Evolutionary conservation across 2,329 filamentous ascomycete species (phyloP).

Genomic region (Botrytis sinoallii): DNA sequence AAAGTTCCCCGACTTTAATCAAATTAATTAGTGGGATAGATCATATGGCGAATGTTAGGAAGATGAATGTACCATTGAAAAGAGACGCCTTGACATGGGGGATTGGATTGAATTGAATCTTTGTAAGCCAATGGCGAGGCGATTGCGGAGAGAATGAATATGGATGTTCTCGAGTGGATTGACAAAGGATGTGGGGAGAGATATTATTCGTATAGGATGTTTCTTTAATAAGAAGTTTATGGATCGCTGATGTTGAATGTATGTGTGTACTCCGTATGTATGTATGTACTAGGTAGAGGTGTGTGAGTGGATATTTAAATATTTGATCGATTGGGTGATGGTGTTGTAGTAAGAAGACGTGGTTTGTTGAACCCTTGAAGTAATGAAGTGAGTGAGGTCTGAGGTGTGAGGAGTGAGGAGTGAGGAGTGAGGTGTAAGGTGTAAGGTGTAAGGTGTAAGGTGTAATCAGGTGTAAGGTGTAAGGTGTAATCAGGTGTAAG

Average conservation of each 20-base stretch:
- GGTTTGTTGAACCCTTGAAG: not conserved
- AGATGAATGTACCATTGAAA: constrained; percentile 31
- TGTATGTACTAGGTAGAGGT: not conserved
- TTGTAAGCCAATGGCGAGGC: not conserved
- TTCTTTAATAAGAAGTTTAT: not conserved
- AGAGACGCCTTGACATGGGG: constrained; percentile 28
- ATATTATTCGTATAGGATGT: not conserved
- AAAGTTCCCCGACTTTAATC: constrained; percentile 33
- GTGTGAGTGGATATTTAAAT: not conserved
- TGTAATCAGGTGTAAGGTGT: too few species aligned
- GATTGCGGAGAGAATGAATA: not conserved
- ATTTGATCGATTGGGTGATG: not conserved
- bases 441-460: not conserved
- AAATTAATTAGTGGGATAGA: constrained; percentile 4
- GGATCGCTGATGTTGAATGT: not conserved
- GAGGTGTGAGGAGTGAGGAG: not conserved
- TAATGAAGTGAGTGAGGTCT: not conserved
- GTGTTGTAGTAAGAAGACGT: not conserved
- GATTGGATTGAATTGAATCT: not conserved
- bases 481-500: not conserved
- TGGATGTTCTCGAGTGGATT: not conserved
- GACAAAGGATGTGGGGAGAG: not conserved
- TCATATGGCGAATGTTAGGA: not conserved
- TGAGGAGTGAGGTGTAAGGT: not conserved
- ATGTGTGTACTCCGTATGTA: not conserved